These are phyloP conservation scores for Flaveria sonorensis DNA, from an alignment of 129 eudicot genomes.

Conservation along the genomic window DNA sequence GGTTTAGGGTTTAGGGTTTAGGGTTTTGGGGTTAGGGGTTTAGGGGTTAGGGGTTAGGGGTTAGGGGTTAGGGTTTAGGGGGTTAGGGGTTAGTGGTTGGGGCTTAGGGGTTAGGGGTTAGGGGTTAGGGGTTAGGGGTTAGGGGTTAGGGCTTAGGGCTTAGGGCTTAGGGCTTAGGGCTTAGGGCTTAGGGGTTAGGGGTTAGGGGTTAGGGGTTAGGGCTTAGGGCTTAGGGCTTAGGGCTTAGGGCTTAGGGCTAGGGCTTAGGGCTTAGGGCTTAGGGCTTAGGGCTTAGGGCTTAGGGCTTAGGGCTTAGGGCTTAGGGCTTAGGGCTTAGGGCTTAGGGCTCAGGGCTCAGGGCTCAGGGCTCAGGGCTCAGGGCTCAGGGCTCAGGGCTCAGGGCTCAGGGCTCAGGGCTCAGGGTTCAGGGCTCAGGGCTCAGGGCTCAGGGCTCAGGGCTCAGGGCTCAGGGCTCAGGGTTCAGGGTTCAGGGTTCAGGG, in stretches of 20 bases:
- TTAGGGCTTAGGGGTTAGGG: conserved; percentile 12
- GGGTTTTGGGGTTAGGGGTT: not conserved
- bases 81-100: no score
- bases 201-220: not conserved
- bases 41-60: not conserved
- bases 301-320: conserved; percentile 3
- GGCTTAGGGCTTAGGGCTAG: conserved; percentile 9
- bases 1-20: not conserved
- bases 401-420: not conserved
- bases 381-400: not conserved
- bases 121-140: not conserved
- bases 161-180: conserved; percentile 3
- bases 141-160: not conserved
- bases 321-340: conserved; percentile 5
- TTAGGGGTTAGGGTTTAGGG: not conserved
- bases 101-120: not conserved
- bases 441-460: not conserved
- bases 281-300: not conserved
- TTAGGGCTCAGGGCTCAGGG: not conserved
- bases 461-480: not conserved
- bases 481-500: not conserved
- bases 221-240: conserved; percentile 8
- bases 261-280: conserved; percentile 3
- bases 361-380: not conserved
- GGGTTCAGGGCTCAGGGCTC: not conserved